Evolutionary conservation across 257 asterid species (phyloP), one percentile per base, ranked within the genome.

Genomic region (Asclepias syriaca): DNA sequence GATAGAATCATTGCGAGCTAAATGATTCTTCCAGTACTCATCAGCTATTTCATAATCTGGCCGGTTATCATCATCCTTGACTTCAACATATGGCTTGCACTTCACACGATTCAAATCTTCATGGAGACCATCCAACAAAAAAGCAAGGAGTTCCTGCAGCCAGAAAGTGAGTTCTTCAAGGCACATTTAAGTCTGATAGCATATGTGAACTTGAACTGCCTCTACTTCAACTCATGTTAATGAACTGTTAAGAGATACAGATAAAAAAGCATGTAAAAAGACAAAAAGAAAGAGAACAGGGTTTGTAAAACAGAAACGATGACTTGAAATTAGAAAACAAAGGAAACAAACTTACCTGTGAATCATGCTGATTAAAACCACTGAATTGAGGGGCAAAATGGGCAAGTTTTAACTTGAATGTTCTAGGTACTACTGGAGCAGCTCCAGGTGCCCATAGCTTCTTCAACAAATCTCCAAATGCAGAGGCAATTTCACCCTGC

Each of bases 51-150:
- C 93, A 75, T 87, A 90, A 80, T 94, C 98, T 65, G 95, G 91
- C 34, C 96, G 93, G 77, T 80, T 90, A 80, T 87, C 91, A 46
- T 87, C 90, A 75, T 92, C 99, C 83, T 95, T 90, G 60, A 90
- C 88, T 84, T 92, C 97, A 73, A 87, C 90, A 73, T 91, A 94
- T 24, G 97, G 99, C 82, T 91, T 91, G 88, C 84, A 82, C 78
- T 85, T 91, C 81, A 95, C 99, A 73, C 97, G 96, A 85, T 95
- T 95, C 86, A 95, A 74, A 87, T 95, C 99, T 86, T 95, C 99
- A 54, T 95, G 99, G 65, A 95, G 98, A 73, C 99, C 98, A 72
- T 95, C 98, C 83, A 95, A 78, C 78, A 92, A 85, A 86, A 95
- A 95, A 57, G 98, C 96, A 78, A 95, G 87, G 82, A 92, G 90